Conservation (phyloP, 257 asterid genomes). For the Pogostemon cablin region DNA sequence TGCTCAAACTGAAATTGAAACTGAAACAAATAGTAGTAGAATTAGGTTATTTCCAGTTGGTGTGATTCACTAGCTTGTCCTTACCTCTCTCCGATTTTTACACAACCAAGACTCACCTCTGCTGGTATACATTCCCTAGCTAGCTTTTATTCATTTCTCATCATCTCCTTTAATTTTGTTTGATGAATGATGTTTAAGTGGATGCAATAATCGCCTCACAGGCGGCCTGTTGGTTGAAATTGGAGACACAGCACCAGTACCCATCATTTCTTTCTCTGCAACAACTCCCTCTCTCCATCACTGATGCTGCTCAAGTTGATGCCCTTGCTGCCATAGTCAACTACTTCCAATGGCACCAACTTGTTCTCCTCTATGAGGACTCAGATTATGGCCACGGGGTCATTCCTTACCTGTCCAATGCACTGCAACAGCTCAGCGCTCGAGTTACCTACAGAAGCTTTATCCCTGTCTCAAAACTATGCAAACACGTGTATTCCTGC, state of each 20-base stretch:
- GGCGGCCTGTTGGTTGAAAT: conserved; percentile 29
- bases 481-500: conserved; percentile 54
- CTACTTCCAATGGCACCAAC: conserved; percentile 40
- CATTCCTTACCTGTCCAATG: conserved; percentile 35
- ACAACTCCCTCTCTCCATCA: conserved; percentile 33
- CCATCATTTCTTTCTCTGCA: conserved; percentile 38
- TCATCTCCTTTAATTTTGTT: too few relatives aligned
- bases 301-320: conserved; percentile 37
- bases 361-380: conserved; percentile 41
- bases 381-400: conserved; percentile 45
- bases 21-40: neutral
- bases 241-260: conserved; percentile 33
- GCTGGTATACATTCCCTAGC: too few relatives aligned
- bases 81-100: conserved; percentile 40
- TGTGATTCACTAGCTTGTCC: conserved; percentile 29
- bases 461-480: conserved; percentile 36
- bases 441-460: conserved; percentile 37
- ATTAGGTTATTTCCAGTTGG: conserved; percentile 32
- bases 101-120: neutral
- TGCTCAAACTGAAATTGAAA: conserved; percentile 21
- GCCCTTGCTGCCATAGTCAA: conserved; percentile 43
- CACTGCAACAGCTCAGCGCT: too few relatives aligned
- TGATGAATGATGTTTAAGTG: conserved; percentile 23
- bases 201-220: conserved; percentile 1
- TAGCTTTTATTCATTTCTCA: too few relatives aligned